phyloP scores from a whole-genome alignment of 2,329 filamentous ascomycete genomes.

The Aspergillus ochraceus region DNA sequence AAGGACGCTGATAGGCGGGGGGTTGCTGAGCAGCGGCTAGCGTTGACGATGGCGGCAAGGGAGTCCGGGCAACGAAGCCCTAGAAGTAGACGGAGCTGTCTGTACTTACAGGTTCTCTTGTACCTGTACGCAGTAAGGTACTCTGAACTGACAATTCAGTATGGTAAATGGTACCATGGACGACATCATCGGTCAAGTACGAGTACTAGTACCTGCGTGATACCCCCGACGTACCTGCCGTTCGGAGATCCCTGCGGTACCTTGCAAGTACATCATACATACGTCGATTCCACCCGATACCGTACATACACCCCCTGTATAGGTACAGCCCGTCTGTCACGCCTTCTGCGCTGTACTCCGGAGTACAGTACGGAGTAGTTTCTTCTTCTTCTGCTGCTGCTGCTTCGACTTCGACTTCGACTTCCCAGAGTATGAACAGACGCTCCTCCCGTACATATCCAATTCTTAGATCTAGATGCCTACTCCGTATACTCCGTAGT shows the following conservation, averaged over 20 bases:
- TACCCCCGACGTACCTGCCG: constrained; percentile 8
- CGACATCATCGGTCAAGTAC: too few species aligned
- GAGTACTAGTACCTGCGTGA: constrained; percentile 1
- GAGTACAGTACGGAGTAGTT: too few species aligned
- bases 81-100: constrained; percentile 8
- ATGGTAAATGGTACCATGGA: too few species aligned
- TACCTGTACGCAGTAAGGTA: too few species aligned
- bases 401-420: too few species aligned
- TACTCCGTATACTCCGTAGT: too few species aligned
- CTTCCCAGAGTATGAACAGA: too few species aligned
- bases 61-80: constrained; percentile 38
- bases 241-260: constrained; percentile 1
- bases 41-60: constrained; percentile 36
- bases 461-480: too few species aligned
- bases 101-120: not conserved
- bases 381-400: too few species aligned
- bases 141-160: not conserved
- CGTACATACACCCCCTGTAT: constrained; percentile 7
- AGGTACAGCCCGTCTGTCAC: too few species aligned
- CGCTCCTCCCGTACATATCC: too few species aligned
- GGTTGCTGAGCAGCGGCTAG: constrained; percentile 35
- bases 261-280: constrained; percentile 13
- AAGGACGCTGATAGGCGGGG: constrained; percentile 33
- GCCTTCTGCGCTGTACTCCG: too few species aligned
- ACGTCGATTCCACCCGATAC: constrained; percentile 10